Conservation (phyloP, 2,329 filamentous ascomycete species). For the Aspergillus pseudonomiae region DNA sequence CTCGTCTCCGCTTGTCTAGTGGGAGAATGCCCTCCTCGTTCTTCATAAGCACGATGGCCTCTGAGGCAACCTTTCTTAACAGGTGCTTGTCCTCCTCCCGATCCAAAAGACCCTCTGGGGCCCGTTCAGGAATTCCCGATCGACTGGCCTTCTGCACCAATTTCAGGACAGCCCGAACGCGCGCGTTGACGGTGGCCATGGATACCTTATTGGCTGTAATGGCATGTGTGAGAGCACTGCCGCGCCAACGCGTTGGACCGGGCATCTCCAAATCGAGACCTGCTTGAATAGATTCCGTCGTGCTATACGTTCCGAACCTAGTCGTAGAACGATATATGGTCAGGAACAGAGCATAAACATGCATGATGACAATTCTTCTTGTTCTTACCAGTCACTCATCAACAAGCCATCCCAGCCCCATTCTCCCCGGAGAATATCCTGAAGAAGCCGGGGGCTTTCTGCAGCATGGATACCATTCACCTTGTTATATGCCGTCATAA, state of each 20-base stretch:
- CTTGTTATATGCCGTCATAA: conserved; percentile 65
- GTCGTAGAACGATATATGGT: neutral
- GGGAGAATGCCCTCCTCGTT: conserved; percentile 68
- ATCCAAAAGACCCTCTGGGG: conserved; percentile 56
- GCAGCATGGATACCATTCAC: conserved; percentile 54
- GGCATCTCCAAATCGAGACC: conserved; percentile 51
- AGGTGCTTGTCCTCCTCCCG: conserved; percentile 63
- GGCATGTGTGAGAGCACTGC: conserved; percentile 34
- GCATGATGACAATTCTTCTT: neutral
- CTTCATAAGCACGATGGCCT: conserved; percentile 71
- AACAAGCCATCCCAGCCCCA: conserved; percentile 50
- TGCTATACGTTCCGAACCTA: conserved; percentile 47
- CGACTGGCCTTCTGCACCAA: conserved; percentile 59
- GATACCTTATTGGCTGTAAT: conserved; percentile 57
- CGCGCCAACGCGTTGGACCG: conserved; percentile 43
- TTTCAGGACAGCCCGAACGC: conserved; percentile 57
- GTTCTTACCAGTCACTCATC: conserved; percentile 50
- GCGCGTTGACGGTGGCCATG: conserved; percentile 55
- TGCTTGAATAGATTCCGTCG: conserved; percentile 42
- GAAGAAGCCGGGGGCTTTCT: conserved; percentile 41
- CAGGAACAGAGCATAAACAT: neutral
- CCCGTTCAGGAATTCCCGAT: conserved; percentile 56
- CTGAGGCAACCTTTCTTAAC: conserved; percentile 65
- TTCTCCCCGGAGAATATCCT: conserved; percentile 46
- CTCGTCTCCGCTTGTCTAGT: conserved; percentile 44